Conservation (phyloP, 768 basidiomycete species). For the Panellus pusillus region DNA sequence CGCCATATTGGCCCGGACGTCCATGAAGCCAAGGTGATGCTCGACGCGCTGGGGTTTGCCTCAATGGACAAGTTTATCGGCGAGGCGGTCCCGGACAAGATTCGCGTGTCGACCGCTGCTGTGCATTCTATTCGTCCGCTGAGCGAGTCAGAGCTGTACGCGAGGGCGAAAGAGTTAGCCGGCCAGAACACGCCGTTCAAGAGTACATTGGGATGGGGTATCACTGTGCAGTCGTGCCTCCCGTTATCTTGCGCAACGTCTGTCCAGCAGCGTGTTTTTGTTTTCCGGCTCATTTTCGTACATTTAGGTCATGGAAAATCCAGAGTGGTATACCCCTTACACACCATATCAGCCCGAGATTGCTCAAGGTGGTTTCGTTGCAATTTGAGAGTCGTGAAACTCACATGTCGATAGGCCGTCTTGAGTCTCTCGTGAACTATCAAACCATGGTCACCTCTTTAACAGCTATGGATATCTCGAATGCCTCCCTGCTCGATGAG, state of each 20-base stretch:
- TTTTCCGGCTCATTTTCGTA: slow-evolving; percentile 1
- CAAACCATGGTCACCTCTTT: slow-evolving; percentile 96
- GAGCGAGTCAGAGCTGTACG: slow-evolving; percentile 83
- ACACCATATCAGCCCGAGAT: slow-evolving; percentile 97
- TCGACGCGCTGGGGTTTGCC: slow-evolving; percentile 77
- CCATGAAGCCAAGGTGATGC: slow-evolving; percentile 79
- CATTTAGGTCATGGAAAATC: slow-evolving; percentile 83
- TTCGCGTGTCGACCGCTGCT: slow-evolving; percentile 63
- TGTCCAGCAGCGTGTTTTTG: slow-evolving; percentile 22
- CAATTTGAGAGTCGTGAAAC: slow-evolving; percentile 6
- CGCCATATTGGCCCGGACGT: slow-evolving; percentile 93
- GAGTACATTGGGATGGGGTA: slow-evolving; percentile 99
- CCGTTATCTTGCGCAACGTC: slow-evolving; percentile 91
- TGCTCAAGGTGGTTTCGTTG: slow-evolving; percentile 73
- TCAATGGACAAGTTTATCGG: slow-evolving; percentile 87
- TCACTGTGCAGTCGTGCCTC: slow-evolving; percentile 92
- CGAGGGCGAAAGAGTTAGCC: slow-evolving; percentile 76
- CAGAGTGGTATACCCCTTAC: slow-evolving; percentile 97
- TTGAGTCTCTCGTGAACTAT: slow-evolving; percentile 95
- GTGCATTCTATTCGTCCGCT: slow-evolving; percentile 72
- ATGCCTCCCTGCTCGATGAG: slow-evolving; percentile 94
- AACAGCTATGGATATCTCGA: slow-evolving; percentile 93
- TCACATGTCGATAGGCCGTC: slow-evolving; percentile 60
- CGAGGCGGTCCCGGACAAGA: slow-evolving; percentile 78
- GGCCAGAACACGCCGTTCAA: slow-evolving; percentile 77